phyloP scores from a whole-genome alignment of 345 rosid species.

The Populus euphratica region DNA sequence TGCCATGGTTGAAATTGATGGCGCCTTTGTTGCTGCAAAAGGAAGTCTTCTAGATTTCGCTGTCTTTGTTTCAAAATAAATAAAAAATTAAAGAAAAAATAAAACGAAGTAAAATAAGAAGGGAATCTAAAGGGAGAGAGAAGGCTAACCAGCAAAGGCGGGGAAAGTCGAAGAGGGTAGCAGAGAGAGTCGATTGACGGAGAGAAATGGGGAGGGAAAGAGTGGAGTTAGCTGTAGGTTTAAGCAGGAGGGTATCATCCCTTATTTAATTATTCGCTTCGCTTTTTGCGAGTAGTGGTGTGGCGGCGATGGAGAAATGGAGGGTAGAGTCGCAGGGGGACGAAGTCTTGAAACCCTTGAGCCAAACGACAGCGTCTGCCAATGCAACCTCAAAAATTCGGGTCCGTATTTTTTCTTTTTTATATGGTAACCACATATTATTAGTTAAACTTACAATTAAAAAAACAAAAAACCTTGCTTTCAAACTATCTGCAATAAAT shows the following conservation, averaged over 20 bases:
- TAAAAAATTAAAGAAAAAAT: neutral
- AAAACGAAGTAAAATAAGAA: neutral
- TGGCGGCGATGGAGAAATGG: too few species aligned
- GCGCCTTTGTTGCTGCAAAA: constrained; percentile 26
- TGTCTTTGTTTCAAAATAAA: constrained; percentile 46
- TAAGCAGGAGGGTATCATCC: constrained; percentile 31
- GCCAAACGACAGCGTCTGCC: too few species aligned
- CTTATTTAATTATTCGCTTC: neutral
- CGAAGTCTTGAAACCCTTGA: too few species aligned
- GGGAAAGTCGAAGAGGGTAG: constrained; percentile 20
- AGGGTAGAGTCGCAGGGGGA: too few species aligned
- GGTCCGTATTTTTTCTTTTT: too few species aligned
- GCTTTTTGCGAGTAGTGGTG: too few species aligned
- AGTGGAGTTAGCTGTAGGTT: constrained; percentile 39
- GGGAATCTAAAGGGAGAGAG: neutral
- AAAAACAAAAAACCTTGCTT: too few species aligned
- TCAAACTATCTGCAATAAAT: too few species aligned
- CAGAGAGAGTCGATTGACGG: constrained; percentile 34
- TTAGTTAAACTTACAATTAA: too few species aligned
- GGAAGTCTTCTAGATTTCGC: constrained; percentile 43
- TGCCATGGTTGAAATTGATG: constrained; percentile 57
- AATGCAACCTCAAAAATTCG: too few species aligned
- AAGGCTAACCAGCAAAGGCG: constrained; percentile 47
- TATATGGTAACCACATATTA: too few species aligned
- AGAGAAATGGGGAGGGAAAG: constrained; percentile 36